A percentile compares a stretch with the other conserved stretches of the same genome.
phyloP scores from a whole-genome alignment of 2,329 filamentous ascomycete species.

The Diaporthe caulivora region DNA sequence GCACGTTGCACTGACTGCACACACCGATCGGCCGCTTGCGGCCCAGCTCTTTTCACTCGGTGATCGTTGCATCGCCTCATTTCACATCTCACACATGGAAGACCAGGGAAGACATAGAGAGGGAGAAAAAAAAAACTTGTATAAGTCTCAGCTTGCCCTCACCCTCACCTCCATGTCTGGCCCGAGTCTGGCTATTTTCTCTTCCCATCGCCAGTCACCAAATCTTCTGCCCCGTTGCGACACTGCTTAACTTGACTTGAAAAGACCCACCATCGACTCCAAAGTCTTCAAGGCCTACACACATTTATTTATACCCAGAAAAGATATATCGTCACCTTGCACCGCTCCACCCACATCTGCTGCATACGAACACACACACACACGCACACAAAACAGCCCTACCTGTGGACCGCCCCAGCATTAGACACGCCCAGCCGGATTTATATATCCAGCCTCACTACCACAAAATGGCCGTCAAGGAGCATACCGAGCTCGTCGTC shows the following conservation, averaged over 20 bases:
- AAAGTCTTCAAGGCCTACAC: not conserved
- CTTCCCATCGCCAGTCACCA: conserved; percentile 14
- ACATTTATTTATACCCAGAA: not conserved
- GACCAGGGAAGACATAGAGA: not conserved
- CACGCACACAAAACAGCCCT: not conserved
- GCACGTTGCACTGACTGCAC: conserved; percentile 32
- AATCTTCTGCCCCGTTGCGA: not conserved
- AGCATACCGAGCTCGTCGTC: conserved; percentile 59
- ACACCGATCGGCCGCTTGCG: conserved; percentile 31
- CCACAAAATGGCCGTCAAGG: conserved; percentile 56
- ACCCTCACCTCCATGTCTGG: not conserved
- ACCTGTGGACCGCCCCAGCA: not conserved
- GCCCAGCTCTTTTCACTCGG: conserved; percentile 11
- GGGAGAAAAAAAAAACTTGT: not conserved
- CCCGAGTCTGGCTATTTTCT: not conserved
- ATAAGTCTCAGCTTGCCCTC: conserved; percentile 32
- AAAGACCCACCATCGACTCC: not conserved
- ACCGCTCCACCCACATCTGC: not conserved
- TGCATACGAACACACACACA: not conserved
- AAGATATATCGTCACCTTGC: conserved; percentile 11
- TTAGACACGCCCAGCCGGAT: not conserved
- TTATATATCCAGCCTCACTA: not conserved
- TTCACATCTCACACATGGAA: conserved; percentile 27
- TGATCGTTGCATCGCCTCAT: conserved; percentile 31
- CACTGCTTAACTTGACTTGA: not conserved